These are phyloP conservation scores for Trichoderma virens DNA, from an alignment of 495 filamentous ascomycete species.

Conservation along the genomic window DNA sequence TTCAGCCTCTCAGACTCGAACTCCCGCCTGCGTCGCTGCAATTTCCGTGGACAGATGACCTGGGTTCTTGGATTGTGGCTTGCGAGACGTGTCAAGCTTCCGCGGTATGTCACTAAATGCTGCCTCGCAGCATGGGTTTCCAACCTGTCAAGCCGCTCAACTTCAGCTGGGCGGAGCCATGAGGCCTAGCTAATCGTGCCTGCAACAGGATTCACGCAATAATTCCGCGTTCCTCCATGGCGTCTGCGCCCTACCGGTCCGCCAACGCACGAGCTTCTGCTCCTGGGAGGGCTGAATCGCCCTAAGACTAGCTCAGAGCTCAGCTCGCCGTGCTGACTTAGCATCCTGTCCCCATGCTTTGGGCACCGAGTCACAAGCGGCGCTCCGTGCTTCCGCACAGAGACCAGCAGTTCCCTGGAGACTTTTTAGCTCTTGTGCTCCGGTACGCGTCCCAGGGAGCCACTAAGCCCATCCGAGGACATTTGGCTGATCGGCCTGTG, in stretches of 20 bases:
- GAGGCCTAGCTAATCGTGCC: too few species aligned
- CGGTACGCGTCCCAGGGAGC: neutral
- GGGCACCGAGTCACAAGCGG: neutral
- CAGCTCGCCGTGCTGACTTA: neutral
- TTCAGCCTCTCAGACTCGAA: too few species aligned
- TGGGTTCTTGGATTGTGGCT: neutral
- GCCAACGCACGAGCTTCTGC: neutral
- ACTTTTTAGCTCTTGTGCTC: neutral
- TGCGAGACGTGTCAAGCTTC: neutral
- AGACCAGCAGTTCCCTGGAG: neutral
- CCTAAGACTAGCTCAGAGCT: neutral
- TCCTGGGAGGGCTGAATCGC: constrained; percentile 1
- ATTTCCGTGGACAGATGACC: too few species aligned
- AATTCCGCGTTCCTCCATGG: neutral
- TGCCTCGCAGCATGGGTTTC: neutral
- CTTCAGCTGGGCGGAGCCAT: neutral
- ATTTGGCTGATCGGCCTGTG: neutral
- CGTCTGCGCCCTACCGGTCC: constrained; percentile 5
- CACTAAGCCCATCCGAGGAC: neutral
- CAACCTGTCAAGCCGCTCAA: neutral
- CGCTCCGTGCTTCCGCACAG: neutral
- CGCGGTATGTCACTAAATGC: neutral
- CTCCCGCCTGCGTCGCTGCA: too few species aligned
- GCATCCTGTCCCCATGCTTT: neutral
- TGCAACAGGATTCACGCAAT: neutral